phyloP scores from a whole-genome alignment of 352 stramenopile genomes.

The Elongisporangium prolatum region DNA sequence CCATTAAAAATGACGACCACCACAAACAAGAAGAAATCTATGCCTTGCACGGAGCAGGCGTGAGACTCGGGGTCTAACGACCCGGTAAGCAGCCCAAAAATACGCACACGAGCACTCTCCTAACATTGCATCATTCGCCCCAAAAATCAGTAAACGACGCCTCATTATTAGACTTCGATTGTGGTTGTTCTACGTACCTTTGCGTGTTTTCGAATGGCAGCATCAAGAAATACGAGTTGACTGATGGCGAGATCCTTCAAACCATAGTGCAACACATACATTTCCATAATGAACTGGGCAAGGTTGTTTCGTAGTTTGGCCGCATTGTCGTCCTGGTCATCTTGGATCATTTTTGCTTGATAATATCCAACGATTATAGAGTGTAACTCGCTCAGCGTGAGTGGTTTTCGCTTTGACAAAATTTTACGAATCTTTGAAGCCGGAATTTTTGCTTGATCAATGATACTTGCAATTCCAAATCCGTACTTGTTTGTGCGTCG shows the following conservation, averaged over 20 bases:
- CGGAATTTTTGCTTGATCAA: constrained; percentile 68
- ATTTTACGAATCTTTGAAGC: constrained; percentile 74
- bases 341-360: constrained; percentile 79
- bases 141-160: neutral
- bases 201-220: constrained; percentile 62
- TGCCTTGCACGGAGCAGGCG: constrained; percentile 63
- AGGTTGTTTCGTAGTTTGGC: constrained; percentile 51
- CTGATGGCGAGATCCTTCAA: constrained; percentile 78
- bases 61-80: constrained; percentile 73
- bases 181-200: constrained; percentile 20
- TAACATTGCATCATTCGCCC: constrained; percentile 8
- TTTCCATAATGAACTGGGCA: constrained; percentile 80
- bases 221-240: constrained; percentile 74
- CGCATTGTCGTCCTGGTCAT: constrained; percentile 60
- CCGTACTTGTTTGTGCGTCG: constrained; percentile 56
- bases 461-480: constrained; percentile 70
- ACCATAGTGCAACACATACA: constrained; percentile 79
- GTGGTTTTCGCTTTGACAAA: constrained; percentile 61
- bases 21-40: constrained; percentile 78
- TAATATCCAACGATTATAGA: constrained; percentile 76
- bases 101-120: constrained; percentile 64
- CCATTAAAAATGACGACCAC: constrained; percentile 76
- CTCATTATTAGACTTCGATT: neutral
- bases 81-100: constrained; percentile 64
- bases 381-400: constrained; percentile 67